phyloP scores from a whole-genome alignment of 768 basidiomycete genomes.

The Termitomyces titanicus region DNA sequence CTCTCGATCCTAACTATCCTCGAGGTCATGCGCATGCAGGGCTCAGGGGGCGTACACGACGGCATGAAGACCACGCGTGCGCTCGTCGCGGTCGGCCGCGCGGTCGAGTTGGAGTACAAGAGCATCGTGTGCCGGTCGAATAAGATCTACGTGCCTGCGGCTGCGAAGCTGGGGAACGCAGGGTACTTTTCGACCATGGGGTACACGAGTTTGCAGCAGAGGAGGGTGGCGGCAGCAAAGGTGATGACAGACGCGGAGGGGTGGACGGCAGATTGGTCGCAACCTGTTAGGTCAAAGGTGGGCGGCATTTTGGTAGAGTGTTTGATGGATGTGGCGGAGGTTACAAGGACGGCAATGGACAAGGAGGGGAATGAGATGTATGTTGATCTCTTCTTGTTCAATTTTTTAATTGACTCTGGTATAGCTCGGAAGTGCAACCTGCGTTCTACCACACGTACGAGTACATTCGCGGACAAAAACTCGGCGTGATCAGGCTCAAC shows the following conservation, averaged over 20 bases:
- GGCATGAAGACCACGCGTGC: constrained; percentile 92
- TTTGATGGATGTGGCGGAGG: constrained; percentile 80
- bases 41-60: constrained; percentile 68
- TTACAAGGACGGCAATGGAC: constrained; percentile 56
- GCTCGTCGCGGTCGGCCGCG: constrained; percentile 73
- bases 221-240: constrained; percentile 63
- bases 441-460: constrained; percentile 93
- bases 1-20: constrained; percentile 87
- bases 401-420: background rate
- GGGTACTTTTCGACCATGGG: constrained; percentile 58
- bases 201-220: constrained; percentile 56
- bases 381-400: constrained; percentile 24
- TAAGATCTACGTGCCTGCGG: constrained; percentile 47
- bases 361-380: constrained; percentile 60
- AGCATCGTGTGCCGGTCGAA: constrained; percentile 71
- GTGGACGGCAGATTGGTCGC: constrained; percentile 84
- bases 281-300: constrained; percentile 67
- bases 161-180: constrained; percentile 23
- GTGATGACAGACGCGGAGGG: constrained; percentile 62
- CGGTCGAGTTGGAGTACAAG: constrained; percentile 90
- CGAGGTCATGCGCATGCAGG: constrained; percentile 80
- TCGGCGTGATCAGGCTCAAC: constrained; percentile 90
- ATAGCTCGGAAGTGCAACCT: constrained; percentile 74
- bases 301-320: constrained; percentile 82
- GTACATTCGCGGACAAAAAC: constrained; percentile 87